A percentile compares a stretch with the other conserved stretches of the same genome.
These are phyloP conservation scores for Capronia epimyces DNA, from an alignment of 2,329 filamentous ascomycete genomes.

Conservation along the genomic window DNA sequence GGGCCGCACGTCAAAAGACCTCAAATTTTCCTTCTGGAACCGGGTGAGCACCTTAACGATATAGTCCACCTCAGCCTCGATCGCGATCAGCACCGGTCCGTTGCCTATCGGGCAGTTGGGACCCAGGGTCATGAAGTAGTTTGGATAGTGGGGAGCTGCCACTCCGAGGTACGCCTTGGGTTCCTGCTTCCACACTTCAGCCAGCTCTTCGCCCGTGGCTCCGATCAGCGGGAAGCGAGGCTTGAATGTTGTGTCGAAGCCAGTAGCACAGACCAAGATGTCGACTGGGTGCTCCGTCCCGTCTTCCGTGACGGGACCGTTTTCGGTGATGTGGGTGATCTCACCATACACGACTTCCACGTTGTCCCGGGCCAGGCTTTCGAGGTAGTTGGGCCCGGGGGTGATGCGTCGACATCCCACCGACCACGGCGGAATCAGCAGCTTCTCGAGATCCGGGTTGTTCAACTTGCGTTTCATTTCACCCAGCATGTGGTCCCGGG, in stretches of 20 bases:
- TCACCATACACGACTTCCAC: conserved; percentile 11
- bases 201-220: conserved; percentile 34
- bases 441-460: conserved; percentile 18
- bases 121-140: conserved; percentile 51
- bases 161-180: conserved; percentile 40
- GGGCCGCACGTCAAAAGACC: background rate
- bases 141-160: conserved; percentile 40
- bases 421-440: conserved; percentile 21
- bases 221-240: conserved; percentile 35
- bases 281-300: conserved; percentile 32
- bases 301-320: conserved; percentile 30
- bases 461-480: conserved; percentile 24
- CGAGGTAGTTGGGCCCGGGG: conserved; percentile 34
- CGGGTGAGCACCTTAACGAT: conserved; percentile 5
- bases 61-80: conserved; percentile 54
- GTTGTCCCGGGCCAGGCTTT: conserved; percentile 27
- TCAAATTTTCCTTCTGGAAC: conserved; percentile 7
- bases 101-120: conserved; percentile 53
- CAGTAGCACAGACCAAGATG: conserved; percentile 36
- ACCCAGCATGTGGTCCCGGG: conserved; percentile 4
- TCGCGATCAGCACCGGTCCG: conserved; percentile 44
- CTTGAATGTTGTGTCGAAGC: conserved; percentile 35
- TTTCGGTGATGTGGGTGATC: conserved; percentile 29
- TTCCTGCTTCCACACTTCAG: conserved; percentile 34
- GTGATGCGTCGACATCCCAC: conserved; percentile 44